Percentiles rank a stretch among this genome's conserved stretches.
phyloP scores from a whole-genome alignment of 805 yeast genomes.

The Nakazawaea holstii region DNA sequence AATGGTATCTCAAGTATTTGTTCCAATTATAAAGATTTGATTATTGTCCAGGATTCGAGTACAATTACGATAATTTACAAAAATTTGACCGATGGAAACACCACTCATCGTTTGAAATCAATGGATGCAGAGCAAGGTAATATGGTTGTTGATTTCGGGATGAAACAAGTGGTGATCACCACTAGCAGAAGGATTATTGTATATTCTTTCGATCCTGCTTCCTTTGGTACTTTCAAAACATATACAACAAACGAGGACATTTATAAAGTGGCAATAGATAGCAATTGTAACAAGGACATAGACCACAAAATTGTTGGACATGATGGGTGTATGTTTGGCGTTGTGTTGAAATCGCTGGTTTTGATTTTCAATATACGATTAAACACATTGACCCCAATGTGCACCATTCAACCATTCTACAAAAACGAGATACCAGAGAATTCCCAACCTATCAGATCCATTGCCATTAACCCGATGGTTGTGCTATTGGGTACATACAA shows the following conservation, averaged over 20 bases:
- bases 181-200: constrained; percentile 4
- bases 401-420: constrained; percentile 3
- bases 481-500: constrained; percentile 34
- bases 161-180: constrained; percentile 18
- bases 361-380: constrained; percentile 37
- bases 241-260: not conserved
- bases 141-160: constrained; percentile 27
- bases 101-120: constrained; percentile 6
- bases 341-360: constrained; percentile 33
- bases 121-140: constrained; percentile 4
- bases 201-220: not conserved
- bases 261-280: not conserved
- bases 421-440: constrained; percentile 16
- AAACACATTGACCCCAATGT: constrained; percentile 5
- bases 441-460: constrained; percentile 22
- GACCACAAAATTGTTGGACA: constrained; percentile 25
- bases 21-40: constrained; percentile 23
- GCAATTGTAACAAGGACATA: constrained; percentile 7
- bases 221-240: not conserved
- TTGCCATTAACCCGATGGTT: constrained; percentile 23
- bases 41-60: constrained; percentile 17
- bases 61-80: constrained; percentile 18
- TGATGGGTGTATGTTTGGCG: constrained; percentile 35
- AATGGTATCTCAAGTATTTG: constrained; percentile 18
- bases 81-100: constrained; percentile 14